These are phyloP conservation scores for Penicillium janthinellum DNA, from an alignment of 2,329 filamentous ascomycete species.

Conservation along the genomic window DNA sequence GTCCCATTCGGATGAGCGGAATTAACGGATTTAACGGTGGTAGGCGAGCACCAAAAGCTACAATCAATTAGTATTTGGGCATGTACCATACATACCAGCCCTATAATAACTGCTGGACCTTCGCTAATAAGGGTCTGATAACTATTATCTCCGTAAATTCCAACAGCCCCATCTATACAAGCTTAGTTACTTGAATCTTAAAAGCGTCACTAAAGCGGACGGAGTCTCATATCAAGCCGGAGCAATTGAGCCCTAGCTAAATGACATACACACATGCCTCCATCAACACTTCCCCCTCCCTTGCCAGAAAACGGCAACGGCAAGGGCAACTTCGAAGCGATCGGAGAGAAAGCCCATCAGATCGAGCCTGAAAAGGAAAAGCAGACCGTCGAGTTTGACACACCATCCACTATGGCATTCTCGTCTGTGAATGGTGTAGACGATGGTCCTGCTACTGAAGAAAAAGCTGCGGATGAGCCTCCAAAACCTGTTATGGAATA, in stretches of 20 bases:
- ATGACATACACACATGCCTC: not conserved
- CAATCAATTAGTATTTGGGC: not conserved
- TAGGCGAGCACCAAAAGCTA: not conserved
- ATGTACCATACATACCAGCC: not conserved
- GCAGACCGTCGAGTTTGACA: not conserved
- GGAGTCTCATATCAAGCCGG: not conserved
- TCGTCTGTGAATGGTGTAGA: not conserved
- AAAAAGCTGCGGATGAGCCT: not conserved
- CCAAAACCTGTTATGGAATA: conserved; percentile 1
- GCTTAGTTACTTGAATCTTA: not conserved
- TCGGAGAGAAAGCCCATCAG: not conserved
- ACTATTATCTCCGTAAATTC: not conserved
- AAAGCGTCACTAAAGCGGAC: not conserved
- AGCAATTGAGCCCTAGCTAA: not conserved
- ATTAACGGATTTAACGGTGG: conserved; percentile 3
- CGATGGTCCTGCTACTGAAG: not conserved
- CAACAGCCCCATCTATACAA: not conserved
- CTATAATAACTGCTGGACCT: not conserved
- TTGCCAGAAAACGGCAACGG: not conserved
- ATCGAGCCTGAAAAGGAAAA: not conserved
- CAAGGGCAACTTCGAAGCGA: not conserved
- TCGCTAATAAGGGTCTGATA: not conserved
- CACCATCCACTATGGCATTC: not conserved
- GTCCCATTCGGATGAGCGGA: not conserved
- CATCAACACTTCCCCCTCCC: not conserved